phyloP scores from a whole-genome alignment of 768 basidiomycete genomes.

The Xerocomellus chrysenteron region DNA sequence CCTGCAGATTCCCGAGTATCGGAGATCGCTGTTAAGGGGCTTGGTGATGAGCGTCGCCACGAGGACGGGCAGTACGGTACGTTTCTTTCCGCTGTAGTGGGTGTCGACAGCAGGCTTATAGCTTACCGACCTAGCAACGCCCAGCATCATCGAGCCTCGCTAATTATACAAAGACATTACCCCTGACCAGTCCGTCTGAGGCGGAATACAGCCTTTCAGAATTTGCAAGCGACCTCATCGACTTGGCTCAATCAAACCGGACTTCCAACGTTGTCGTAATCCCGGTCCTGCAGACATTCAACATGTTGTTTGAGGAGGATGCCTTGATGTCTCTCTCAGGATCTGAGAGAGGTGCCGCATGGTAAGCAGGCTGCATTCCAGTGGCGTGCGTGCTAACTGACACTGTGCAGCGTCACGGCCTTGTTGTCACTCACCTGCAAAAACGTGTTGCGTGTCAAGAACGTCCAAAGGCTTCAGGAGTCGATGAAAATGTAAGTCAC shows the following conservation, averaged over 20 bases:
- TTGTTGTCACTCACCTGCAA: slow-evolving; percentile 58
- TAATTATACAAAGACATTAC: slow-evolving; percentile 53
- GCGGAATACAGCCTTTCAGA: slow-evolving; percentile 46
- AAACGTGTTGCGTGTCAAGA: slow-evolving; percentile 73
- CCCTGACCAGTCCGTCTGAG: slow-evolving; percentile 33
- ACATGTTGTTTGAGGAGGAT: slow-evolving; percentile 69
- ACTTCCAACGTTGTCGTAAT: slow-evolving; percentile 71
- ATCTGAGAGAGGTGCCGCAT: slow-evolving; percentile 45
- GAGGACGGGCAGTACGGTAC: slow-evolving; percentile 81
- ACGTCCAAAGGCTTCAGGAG: slow-evolving; percentile 73
- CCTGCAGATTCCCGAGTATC: slow-evolving; percentile 61
- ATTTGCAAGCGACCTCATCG: slow-evolving; percentile 60
- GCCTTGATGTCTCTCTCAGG: slow-evolving; percentile 50
- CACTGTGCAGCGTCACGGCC: slow-evolving; percentile 45
- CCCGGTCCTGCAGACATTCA: slow-evolving; percentile 78
- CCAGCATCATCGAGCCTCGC: slow-evolving; percentile 62
- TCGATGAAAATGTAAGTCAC: slow-evolving; percentile 77
- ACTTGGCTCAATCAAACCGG: slow-evolving; percentile 51
- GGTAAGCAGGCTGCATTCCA: slow-evolving; percentile 41
- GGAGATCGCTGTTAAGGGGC: slow-evolving; percentile 62
- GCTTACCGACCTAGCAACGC: slow-evolving; percentile 53
- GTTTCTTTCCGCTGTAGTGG: slow-evolving; percentile 28
- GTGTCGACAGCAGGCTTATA: slow-evolving; percentile 15
- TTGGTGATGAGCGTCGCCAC: slow-evolving; percentile 79
- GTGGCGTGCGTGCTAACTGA: slow-evolving; percentile 13